phyloP scores from a whole-genome alignment of 345 rosid species.

The Microthlaspi erraticum region DNA sequence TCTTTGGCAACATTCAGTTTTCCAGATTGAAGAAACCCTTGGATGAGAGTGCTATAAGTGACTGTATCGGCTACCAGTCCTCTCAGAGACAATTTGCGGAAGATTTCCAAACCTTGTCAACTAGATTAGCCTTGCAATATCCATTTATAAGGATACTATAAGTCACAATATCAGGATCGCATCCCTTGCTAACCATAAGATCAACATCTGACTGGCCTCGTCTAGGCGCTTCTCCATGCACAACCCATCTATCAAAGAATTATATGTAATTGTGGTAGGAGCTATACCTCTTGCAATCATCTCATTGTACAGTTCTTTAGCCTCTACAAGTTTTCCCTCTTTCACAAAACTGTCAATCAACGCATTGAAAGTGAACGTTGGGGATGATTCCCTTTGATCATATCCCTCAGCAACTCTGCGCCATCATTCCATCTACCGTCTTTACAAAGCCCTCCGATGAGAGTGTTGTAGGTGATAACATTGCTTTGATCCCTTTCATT shows the following conservation, averaged over 20 bases:
- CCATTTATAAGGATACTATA: conserved; percentile 11
- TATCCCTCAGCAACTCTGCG: conserved; percentile 39
- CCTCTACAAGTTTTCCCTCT: conserved; percentile 37
- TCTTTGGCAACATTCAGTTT: neutral
- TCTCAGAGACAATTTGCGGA: neutral
- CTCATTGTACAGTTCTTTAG: conserved; percentile 24
- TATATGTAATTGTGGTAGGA: conserved; percentile 41
- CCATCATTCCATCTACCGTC: conserved; percentile 33
- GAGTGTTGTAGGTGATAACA: neutral
- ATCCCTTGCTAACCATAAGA: conserved; percentile 28
- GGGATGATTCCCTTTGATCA: conserved; percentile 27
- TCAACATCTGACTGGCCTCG: conserved; percentile 37
- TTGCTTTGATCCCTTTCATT: conserved; percentile 16
- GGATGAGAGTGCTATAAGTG: conserved; percentile 13
- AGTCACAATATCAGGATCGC: conserved; percentile 16
- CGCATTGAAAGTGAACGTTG: neutral
- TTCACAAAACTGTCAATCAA: conserved; percentile 38
- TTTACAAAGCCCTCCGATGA: conserved; percentile 6
- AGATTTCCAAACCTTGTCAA: neutral
- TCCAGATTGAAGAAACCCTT: neutral
- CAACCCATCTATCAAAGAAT: conserved; percentile 43
- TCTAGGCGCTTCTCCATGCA: conserved; percentile 38
- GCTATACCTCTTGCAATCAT: conserved; percentile 34
- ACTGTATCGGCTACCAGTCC: neutral
- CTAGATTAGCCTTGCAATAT: neutral